Evolutionary conservation across 306 rosid species (phyloP), one percentile per base, ranked within the genome.

Genomic region (Dryas alaskensis): DNA sequence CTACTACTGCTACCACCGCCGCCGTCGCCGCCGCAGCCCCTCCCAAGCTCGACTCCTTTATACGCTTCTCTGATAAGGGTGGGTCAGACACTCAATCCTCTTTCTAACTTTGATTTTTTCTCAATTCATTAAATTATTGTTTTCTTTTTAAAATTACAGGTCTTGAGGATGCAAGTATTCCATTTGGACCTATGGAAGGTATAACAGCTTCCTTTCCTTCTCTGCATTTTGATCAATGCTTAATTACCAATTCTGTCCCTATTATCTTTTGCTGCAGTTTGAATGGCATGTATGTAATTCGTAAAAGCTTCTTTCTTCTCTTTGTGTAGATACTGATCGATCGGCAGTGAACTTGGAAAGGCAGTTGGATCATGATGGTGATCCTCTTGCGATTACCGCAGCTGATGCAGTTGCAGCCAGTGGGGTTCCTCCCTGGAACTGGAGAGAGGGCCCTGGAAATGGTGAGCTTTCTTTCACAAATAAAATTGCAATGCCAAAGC

Each of bases 361-460:
- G 79, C 80, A 89, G 76, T 63, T 88, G 81, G 96, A 86, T 79
- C 92, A 90, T 81, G 96, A 88, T 31, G 93, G 93, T 52, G 93
- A 86, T 74, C 96, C 96, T 72, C 91, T 90, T 50, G 91, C 96
- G 73, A 90, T 90, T 72, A 81, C 96, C 8, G 27, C 91, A 37
- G 93, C 90, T 57, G 91, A 88, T 37, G 91, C 89, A 46, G 93
- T 86, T 80, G 93, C 87, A 72, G 96, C 87, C 47, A 79, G 79
- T 66, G 93, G 89, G 69, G 96, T 90, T 76, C 96, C 93, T 62
- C 93, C 91, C 54, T 90, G 96, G 96, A 90, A 88, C 76, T 90
- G 93, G 96, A 90, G 96, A 80, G 96, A 90, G 68, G 80, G 93
- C 66, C 85, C 93, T 37, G 93, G 84, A 79, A 90, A 86, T 75